phyloP scores from a whole-genome alignment of 2,329 filamentous ascomycete genomes.

The Arthrobotrys musiformis region DNA sequence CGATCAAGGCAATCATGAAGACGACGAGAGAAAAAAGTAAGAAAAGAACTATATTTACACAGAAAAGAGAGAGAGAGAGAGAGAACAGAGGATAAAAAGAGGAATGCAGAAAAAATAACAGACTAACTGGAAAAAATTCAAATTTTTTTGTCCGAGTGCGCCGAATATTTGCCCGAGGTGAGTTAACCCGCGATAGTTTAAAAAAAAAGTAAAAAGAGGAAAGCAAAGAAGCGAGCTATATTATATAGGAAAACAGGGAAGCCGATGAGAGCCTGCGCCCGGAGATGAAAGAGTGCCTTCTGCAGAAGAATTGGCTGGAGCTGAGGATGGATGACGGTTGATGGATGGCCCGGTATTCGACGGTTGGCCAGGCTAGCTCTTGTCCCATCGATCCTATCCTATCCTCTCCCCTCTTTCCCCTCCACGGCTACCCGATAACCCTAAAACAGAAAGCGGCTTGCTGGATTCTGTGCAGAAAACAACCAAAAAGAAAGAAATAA shows the following conservation, averaged over 20 bases:
- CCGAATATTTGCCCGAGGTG: slow-evolving; percentile 52
- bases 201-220: slow-evolving; percentile 4
- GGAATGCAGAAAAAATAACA: not conserved
- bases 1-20: not conserved
- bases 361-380: no score
- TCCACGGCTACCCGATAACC: not conserved
- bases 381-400: not conserved
- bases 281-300: not conserved
- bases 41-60: slow-evolving; percentile 36
- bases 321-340: no score
- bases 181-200: slow-evolving; percentile 27
- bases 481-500: slow-evolving; percentile 1
- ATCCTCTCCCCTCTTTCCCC: not conserved
- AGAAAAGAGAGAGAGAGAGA: not conserved
- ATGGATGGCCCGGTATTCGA: not conserved
- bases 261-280: not conserved
- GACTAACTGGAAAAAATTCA: slow-evolving; percentile 17
- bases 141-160: slow-evolving; percentile 46
- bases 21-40: not conserved
- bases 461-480: slow-evolving; percentile 33
- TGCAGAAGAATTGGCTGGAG: no score
- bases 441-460: slow-evolving; percentile 20
- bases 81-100: not conserved
- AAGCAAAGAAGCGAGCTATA: slow-evolving; percentile 11
- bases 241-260: not conserved